Evolutionary conservation across 345 rosid species (phyloP).

Genomic region (Eucalyptus marginata): DNA sequence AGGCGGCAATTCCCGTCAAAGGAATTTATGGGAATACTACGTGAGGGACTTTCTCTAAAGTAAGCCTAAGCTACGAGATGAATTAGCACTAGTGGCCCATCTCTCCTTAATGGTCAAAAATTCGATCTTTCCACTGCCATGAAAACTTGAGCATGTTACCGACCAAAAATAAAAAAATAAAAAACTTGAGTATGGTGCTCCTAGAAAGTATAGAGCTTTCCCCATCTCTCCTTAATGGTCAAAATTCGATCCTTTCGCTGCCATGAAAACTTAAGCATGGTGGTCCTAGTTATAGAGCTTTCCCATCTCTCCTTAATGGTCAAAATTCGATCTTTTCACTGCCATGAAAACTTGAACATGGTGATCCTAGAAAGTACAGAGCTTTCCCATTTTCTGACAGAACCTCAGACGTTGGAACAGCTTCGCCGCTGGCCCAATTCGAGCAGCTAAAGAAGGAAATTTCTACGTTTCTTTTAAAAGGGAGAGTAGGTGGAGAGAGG

Average conservation of each 20-base stretch:
- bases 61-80: neutral
- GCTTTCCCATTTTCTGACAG: neutral
- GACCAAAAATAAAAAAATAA: no score
- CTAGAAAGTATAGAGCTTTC: neutral
- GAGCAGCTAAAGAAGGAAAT: neutral
- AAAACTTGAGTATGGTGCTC: neutral
- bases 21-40: neutral
- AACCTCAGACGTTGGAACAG: neutral
- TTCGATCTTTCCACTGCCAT: neutral
- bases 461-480: neutral
- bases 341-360: neutral
- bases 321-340: neutral
- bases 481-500: neutral
- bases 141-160: neutral
- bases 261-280: neutral
- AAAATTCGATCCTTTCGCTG: neutral
- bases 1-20: neutral
- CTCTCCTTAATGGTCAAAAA: neutral
- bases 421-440: neutral
- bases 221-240: neutral
- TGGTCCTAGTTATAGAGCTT: neutral
- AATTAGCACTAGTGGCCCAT: neutral
- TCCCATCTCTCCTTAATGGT: neutral
- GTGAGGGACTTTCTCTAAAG: neutral
- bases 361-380: neutral